Evolutionary conservation across 2,329 filamentous ascomycete species (phyloP).

Genomic region (Aureobasidium lini): DNA sequence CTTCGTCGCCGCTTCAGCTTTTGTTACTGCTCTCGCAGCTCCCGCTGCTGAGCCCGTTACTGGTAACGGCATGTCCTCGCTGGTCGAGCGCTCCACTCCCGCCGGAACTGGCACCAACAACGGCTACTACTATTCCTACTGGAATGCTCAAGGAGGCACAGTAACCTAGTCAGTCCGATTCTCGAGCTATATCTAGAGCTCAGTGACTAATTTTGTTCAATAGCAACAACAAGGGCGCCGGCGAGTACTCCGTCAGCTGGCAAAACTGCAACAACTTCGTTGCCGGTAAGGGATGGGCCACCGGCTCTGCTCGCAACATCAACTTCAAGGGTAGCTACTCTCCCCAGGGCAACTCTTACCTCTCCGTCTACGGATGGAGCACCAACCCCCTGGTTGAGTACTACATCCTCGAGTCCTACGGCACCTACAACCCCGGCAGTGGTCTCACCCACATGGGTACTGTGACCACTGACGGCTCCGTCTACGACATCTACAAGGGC

Average conservation of each 20-base stretch:
- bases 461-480: constrained; percentile 45
- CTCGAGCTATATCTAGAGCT: no score
- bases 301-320: constrained; percentile 44
- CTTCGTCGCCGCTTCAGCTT: constrained; percentile 32
- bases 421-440: constrained; percentile 38
- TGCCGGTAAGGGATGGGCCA: constrained; percentile 52
- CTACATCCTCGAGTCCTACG: constrained; percentile 50
- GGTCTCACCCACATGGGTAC: constrained; percentile 43
- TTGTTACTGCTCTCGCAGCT: constrained; percentile 33
- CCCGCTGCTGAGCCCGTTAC: constrained; percentile 28
- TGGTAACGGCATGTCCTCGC: constrained; percentile 21
- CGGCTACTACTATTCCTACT: constrained; percentile 55
- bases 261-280: constrained; percentile 45
- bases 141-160: constrained; percentile 45
- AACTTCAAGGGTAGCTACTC: constrained; percentile 43
- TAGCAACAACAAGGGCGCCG: constrained; percentile 43
- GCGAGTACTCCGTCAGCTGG: constrained; percentile 43
- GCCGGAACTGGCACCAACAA: constrained; percentile 46
- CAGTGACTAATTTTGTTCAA: no score
- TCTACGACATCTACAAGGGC: constrained; percentile 45
- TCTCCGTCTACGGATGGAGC: constrained; percentile 54
- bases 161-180: constrained; percentile 36
- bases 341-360: constrained; percentile 45
- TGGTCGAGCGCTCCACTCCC: constrained; percentile 26
- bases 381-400: constrained; percentile 48